A percentile compares a stretch with the other conserved stretches of the same genome.
Conservation (phyloP, 148 eudicot genomes). For the Tetragonia tetragonoides region DNA sequence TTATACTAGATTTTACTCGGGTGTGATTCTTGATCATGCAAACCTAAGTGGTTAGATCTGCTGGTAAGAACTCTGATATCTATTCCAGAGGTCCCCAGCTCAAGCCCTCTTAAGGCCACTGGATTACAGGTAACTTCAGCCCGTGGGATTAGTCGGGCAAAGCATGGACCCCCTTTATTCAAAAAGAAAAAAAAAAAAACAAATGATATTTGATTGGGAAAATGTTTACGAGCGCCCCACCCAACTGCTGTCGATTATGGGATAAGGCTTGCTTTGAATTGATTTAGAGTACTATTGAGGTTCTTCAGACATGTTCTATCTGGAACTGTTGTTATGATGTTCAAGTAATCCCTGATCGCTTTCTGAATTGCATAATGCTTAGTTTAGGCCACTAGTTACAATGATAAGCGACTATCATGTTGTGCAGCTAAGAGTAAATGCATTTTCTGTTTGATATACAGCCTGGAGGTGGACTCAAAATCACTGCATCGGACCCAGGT, state of each 20-base stretch:
- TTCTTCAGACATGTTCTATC: background rate
- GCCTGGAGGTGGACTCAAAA: slow-evolving; percentile 66
- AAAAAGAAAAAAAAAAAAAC: no score
- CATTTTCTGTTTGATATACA: slow-evolving; percentile 31
- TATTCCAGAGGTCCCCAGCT: no score
- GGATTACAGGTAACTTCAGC: no score
- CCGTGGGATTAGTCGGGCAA: no score
- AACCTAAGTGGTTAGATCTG: no score
- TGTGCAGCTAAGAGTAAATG: background rate
- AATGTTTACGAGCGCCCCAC: background rate
- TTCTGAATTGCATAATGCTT: background rate
- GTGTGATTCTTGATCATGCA: no score
- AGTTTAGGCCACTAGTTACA: background rate
- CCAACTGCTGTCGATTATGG: background rate
- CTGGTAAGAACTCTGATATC: no score
- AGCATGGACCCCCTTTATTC: no score
- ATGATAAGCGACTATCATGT: background rate
- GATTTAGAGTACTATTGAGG: background rate
- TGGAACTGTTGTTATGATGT: background rate
- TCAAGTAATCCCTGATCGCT: background rate
- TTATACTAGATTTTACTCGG: no score
- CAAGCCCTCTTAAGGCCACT: no score
- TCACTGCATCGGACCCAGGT: slow-evolving; percentile 51
- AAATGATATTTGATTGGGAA: background rate
- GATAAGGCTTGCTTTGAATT: no score